Base-by-base conservation (phyloP, 768 basidiomycete species). In the Hydnomerulius pinastri region DNA sequence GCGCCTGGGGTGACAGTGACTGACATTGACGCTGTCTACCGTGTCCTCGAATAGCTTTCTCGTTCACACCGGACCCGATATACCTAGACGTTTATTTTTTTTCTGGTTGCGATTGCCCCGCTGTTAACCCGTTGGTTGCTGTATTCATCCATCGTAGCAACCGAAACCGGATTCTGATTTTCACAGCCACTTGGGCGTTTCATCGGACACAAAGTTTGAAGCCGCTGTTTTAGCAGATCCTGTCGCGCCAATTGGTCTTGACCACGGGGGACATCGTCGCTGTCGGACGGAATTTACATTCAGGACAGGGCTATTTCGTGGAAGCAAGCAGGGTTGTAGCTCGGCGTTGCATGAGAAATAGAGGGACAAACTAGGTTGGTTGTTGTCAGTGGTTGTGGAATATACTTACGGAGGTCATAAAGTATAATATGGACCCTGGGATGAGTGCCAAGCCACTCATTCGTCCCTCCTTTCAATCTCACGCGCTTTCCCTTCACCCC, bases 381-480 rank as follows among this genome's bases (percentile, higher is more conserved):
- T 45, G 48, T 46, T 45, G 43, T n/a, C n/a, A n/a, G 28, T 29
- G 29, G 43, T 29, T 32, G 29, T 44, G 43, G 46, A 33, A 33
- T 40, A 49, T 39, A 47, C 46, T 42, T 46, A 35, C 44, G 40
- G 28, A 49, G 40, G 45, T 54, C 56, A 48, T 50, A 51, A 49
- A 30, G 28, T 63, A 64, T 58, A 64, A 65, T 59, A 57, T 48
- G 54, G 57, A 68, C 65, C 69, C 61, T 69, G 56, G 46, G 28
- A 60, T 59, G 58, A 51, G 50, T 38, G 58, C 63, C 61, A 61
- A 58, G 65, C 66, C 70, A 71, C 66, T 69, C 66, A 62, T 65
- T 62, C 61, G 66, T 70, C 68, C 67, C 69, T 66, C 69, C 67
- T 63, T 68, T 53, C 61, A 61, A 40, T 62, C 67, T 57, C 65